Conservation (phyloP, 1,139 yeast species). For the Scheffersomyces titani region DNA sequence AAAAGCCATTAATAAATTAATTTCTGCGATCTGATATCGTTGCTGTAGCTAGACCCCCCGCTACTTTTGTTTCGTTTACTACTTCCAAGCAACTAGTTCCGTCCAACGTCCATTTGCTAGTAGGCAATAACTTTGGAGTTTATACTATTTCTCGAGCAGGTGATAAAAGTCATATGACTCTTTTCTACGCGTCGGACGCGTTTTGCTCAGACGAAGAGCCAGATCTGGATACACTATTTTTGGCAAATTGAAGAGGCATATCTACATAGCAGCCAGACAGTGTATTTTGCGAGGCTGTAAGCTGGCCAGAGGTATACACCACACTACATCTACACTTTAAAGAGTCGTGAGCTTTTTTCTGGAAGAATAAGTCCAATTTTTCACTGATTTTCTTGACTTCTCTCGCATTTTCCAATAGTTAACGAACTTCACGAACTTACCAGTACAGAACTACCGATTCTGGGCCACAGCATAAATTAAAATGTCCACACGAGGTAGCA, state of each 20-base stretch:
- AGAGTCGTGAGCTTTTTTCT: neutral
- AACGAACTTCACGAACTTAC: neutral
- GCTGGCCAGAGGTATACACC: neutral
- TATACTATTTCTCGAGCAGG: neutral
- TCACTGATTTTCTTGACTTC: neutral
- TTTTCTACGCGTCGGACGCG: neutral
- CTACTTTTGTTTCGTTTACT: neutral
- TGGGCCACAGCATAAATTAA: neutral
- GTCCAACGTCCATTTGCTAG: neutral
- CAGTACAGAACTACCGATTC: neutral
- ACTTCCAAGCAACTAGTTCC: neutral
- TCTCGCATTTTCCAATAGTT: neutral
- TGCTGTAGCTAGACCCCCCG: neutral
- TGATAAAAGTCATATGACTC: neutral
- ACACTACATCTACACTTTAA: neutral
- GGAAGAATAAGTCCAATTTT: neutral
- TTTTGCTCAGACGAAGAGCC: neutral
- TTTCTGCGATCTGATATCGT: neutral
- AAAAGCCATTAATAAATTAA: neutral
- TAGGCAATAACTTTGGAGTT: neutral
- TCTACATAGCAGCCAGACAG: neutral
- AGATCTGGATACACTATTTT: neutral
- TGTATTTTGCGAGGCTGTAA: neutral
- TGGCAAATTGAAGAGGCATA: neutral
- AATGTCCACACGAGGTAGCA: conserved; percentile 6